Base-by-base conservation (phyloP, 176 grass and related monocot species). In the Hsuehochloa calcarea region DNA sequence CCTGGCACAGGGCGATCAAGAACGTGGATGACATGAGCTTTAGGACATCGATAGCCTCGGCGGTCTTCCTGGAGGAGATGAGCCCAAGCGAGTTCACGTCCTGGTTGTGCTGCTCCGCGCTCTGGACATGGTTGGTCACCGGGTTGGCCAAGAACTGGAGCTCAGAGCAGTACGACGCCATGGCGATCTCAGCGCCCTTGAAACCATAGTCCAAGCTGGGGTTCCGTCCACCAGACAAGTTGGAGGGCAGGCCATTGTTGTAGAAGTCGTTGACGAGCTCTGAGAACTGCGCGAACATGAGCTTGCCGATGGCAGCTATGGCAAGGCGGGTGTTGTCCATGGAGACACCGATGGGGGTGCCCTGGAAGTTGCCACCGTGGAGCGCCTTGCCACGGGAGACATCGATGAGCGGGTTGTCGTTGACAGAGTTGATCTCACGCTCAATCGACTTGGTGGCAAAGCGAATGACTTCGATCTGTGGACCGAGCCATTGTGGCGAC, bases 381-480 rank as follows among this genome's bases (percentile, higher is more conserved):
- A 97, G 85, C 4, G 95, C 95, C 71, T 94, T 87, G 52, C 91
- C 88, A 15, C 96, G 80, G 72, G 96, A 90, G 71, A 95, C 93
- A 3, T 98, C 93, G 51, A 98, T 98, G 70, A 98, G 85, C 23
- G 96, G 96, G 85, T 98, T 98, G 80, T 98, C 96, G 40, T 98
- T 98, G 65, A 98, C 96, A 17, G 96, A 98, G 87, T 98, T 98
- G 89, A 98, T 98, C 91, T 98, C 96, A 15, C 96, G 89, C 89
- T 98, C 96, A 10, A 98, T 98, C 0, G 96, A 93, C 74, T 94
- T 94, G 79, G 95, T 97, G 70, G 95, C 92, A n/a, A 85, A 72
- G 10, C 95, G 90, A 52, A 97, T 94, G 31, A 97, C 95, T 4
- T 97, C 95, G 50, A 97, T 91, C 84, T 97, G 95, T 1, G 95